Base-by-base conservation (phyloP, 306 rosid genomes). In the Glycyrrhiza uralensis region DNA sequence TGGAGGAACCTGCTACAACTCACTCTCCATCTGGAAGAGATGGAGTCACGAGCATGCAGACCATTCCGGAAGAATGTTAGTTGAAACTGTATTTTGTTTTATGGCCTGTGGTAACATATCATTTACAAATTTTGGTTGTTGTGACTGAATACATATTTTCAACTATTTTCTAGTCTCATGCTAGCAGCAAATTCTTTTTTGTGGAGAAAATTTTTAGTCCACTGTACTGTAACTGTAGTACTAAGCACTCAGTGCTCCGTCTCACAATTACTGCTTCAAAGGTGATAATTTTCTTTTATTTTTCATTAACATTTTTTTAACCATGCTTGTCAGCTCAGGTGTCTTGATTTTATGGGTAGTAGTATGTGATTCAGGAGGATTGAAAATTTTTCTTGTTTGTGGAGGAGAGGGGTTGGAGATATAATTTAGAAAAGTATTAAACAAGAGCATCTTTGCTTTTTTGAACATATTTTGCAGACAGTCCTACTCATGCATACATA, bases 61-160 rank as follows among this genome's bases (percentile, higher is more conserved):
- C 85, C 23, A 78, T 79, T 29, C 87, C 92, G 1, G 97, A 89
- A 81, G 94, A 89, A 83, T 86, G 97, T 92, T 58, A 86, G 93
- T 84, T 54, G 6, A 59, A 70, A 46, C 24, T 41, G 64, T 47
- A 26, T 33, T 71, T 65, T 44, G 24, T 19, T 73, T 49, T 39
- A 33, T 28, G n/a, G 2, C 52, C 22, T 67, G 44, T 59, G 52
- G 24, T 61, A 8, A 32, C 60, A 49, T 13, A 47, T 36, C 13
- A 17, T 45, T 15, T 29, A n/a, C 52, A 45, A 72, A 10, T 8
- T 10, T 66, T 58, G 30, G 24, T 66, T 58, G 15, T 19, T 36
- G 23, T 42, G 19, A 23, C 26, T 67, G 28, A 67, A 15, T 30
- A 19, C n/a, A 14, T 14, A 17, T 14, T 11, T 60, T 32, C 36